Base-by-base conservation (phyloP, 768 basidiomycete genomes). In the Lactarius vividus region DNA sequence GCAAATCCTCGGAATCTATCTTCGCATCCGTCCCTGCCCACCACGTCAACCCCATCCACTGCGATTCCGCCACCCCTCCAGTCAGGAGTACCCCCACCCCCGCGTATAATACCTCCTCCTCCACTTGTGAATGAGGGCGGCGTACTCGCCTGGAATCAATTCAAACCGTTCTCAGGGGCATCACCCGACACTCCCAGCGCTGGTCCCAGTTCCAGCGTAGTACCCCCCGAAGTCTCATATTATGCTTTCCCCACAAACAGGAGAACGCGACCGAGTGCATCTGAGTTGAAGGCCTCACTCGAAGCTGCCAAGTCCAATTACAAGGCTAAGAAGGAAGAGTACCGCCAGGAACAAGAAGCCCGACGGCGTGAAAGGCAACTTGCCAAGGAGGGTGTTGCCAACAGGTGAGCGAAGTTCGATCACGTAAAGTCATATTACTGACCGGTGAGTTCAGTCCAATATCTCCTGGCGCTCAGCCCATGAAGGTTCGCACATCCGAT, bases 261-360 rank as follows among this genome's bases (percentile, higher is more conserved):
- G 57, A 57, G 61, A 39, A 46, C 16, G 20, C 57, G 56, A 31
- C 33, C 53, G 16, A 44, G 40, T 52, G 59, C 62, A 3, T 61
- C 64, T 18, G 72, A 70, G 18, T 57, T 68, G 37, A 76, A 69
- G 69, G 71, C 74, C 18, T 66, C 71, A 35, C 82, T 91, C 3
- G 85, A 91, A 71, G 83, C 78, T 23, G 88, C 90, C 0, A 92
- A 90, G 70, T 79, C 78, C 31, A 75, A 77, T 28, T 92, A 92
- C 74, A 88, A 84, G 75, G 80, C 79, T 1, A 83, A 86, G 75
- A 92, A 92, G 72, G 88, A 89, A 70, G 79, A 78, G 28, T 90
- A 91, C 70, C 83, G 88, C 33, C 77, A 77, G 69, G 84, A 86
- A 60, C 81, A 84, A 60, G 84, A 85, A 57, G 77, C 78, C 29